Conservation (phyloP, 176 grass and related monocot genomes). For the Musa troglodytarum region DNA sequence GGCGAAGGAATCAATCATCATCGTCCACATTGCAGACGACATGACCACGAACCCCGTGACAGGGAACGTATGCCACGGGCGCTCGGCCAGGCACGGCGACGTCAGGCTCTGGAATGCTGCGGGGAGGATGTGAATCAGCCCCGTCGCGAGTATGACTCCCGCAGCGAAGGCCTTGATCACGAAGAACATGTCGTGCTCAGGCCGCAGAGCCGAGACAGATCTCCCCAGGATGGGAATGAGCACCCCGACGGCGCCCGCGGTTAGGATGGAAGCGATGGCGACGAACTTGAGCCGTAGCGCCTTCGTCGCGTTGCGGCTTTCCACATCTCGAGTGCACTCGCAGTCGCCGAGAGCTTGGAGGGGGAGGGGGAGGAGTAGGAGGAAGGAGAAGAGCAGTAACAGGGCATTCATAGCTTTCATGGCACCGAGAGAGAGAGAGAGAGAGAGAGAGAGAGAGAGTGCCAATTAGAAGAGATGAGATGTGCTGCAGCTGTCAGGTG, state of each 20-base stretch:
- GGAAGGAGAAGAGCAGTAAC: no score
- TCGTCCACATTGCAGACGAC: background rate
- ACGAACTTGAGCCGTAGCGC: conserved; percentile 56
- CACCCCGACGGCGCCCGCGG: conserved; percentile 38
- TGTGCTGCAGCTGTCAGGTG: no score
- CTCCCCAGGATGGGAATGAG: conserved; percentile 4
- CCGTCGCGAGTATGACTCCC: background rate
- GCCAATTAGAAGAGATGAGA: no score
- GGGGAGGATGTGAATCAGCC: background rate
- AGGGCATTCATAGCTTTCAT: no score
- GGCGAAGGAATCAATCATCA: background rate
- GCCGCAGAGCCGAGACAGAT: background rate
- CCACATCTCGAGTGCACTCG: no score
- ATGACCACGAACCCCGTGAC: background rate
- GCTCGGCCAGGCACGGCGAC: background rate
- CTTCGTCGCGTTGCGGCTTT: conserved; percentile 24
- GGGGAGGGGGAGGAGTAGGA: no score
- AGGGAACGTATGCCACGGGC: background rate
- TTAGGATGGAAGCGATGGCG: conserved; percentile 51
- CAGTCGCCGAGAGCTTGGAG: no score
- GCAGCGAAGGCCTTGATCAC: background rate
- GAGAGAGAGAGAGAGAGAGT: no score
- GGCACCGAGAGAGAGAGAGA: no score
- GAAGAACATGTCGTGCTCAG: background rate
- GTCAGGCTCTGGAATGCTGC: background rate